Base-by-base conservation (phyloP, 177 flowering plant species). In the Telopea speciosissima region DNA sequence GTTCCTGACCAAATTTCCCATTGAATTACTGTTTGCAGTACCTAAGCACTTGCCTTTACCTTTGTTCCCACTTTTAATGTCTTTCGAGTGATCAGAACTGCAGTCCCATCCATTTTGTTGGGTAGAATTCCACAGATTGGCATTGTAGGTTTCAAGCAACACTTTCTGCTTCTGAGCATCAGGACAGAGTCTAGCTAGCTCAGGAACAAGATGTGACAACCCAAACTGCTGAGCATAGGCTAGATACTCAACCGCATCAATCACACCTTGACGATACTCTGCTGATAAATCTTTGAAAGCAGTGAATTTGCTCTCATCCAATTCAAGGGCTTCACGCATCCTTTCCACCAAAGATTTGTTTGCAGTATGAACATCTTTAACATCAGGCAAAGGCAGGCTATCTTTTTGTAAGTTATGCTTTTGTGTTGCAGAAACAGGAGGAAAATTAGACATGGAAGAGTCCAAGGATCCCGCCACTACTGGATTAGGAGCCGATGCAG, bases 181-280 rank as follows among this genome's bases (percentile, higher is more conserved):
- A 74, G 98, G 99, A 23, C 86, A 88, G 33, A 95, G 90, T 26
- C 88, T 83, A 62, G 97, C 97, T 79, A 95, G 80, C 66, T 95
- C 98, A 77, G 80, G 80, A 79, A 91, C 83, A 69, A 93, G 92
- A 81, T 95, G 94, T 22, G 87, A 77, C 75, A 93, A 79, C 33
- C 93, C 93, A 82, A 88, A 91, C 73, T 87, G 83, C 76, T 85
- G 79, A n/a, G 90, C 96, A 73, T 79, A 83, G 21, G 79, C 77
- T 19, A 95, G 75, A 76, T 95, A 95, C 54, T 71, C 83, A 67
- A 28, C 75, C 0, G 92, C 74, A 67, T 70, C 87, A 66, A 95
- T 80, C n/a, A 54, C 68, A 70, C 91, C 98, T 65, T 78, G 88
- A 14, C 99, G 96, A 78, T 80, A 95, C 76, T 87, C 84, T 52